Evolutionary conservation across 2,329 filamentous ascomycete species (phyloP), one percentile per base, ranked within the genome.

Genomic region (Dothideomycetidae sp.): DNA sequence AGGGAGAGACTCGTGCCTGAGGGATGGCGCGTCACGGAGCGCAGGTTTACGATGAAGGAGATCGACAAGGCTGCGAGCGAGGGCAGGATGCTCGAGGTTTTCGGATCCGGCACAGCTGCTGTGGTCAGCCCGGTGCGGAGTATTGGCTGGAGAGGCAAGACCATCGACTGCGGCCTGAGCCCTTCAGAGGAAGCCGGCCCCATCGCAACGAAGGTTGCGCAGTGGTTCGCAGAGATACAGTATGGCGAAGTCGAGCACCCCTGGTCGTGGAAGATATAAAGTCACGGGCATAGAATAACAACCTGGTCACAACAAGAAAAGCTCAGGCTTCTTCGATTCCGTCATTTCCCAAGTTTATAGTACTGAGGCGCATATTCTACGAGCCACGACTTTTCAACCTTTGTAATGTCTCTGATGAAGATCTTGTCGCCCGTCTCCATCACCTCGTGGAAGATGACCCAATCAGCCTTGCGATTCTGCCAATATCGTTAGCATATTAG

Each of bases 161-260:
- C 81, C 44, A 76, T 98, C 17, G 71, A 82, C 52, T 94, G 90
- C 57, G 88, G 86, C 3, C 63, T 98, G 47, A 73, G 72, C 56
- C 75, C 81, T 48, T 67, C 74, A 33, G 73, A 92, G 60, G 88
- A 98, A 66, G 85, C 84, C 9, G 90, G 90, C 30, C 79, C 86
- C 53, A 69, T 96, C 52, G 80, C 90, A 7, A 63, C 75, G 51
- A 73, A 73, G 60, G 86, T 98, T 78, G 93, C 93, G 74, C 73
- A 79, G 51, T 98, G 90, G 90, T 94, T 98, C 45, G 86, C 93
- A 66, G 78, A 66, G 17, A 86, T 92, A 49, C 88, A 96, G 64
- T 94, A 96, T 56, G 90, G 90, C 45, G 86, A 94, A 46, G 81
- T 88, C 60, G 73, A 83, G 56, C 84, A 94, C 58, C 71, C 78